Evolutionary conservation across 1,284 basidiomycete genomes (phyloP).

Genomic region (Butyriboletus regius): DNA sequence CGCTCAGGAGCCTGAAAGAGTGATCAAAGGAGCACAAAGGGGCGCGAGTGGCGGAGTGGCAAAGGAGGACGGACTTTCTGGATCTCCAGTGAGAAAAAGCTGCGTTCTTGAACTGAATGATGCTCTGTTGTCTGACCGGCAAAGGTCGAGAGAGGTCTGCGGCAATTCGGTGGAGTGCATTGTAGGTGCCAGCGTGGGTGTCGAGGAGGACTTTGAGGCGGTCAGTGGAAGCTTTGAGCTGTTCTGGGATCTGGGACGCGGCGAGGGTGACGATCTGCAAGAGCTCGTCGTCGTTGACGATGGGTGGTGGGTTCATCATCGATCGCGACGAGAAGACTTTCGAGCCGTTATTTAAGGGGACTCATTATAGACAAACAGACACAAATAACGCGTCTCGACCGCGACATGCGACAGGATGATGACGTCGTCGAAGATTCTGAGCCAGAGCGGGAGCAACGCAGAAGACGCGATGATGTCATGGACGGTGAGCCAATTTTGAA

Average conservation of each 20-base stretch:
- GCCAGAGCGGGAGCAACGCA: neutral
- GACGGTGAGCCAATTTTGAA: slow-evolving; percentile 4
- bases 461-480: neutral
- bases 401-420: slow-evolving; percentile 11
- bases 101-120: slow-evolving; percentile 76
- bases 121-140: slow-evolving; percentile 63
- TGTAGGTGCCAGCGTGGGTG: slow-evolving; percentile 55
- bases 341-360: neutral
- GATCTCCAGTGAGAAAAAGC: slow-evolving; percentile 63
- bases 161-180: slow-evolving; percentile 67
- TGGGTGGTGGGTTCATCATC: slow-evolving; percentile 22
- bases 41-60: neutral
- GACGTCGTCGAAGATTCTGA: slow-evolving; percentile 5
- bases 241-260: slow-evolving; percentile 61
- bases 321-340: slow-evolving; percentile 10
- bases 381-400: slow-evolving; percentile 30
- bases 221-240: slow-evolving; percentile 51
- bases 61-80: slow-evolving; percentile 46
- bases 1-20: slow-evolving; percentile 50
- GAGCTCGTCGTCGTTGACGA: slow-evolving; percentile 51
- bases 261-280: slow-evolving; percentile 57
- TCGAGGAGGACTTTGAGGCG: slow-evolving; percentile 61
- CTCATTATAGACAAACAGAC: slow-evolving; percentile 20
- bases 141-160: slow-evolving; percentile 50
- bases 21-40: slow-evolving; percentile 13